Percentiles rank a stretch among this genome's conserved stretches.
These are phyloP conservation scores for Bruguiera sexangula DNA, from an alignment of 345 rosid genomes.

Conservation along the genomic window DNA sequence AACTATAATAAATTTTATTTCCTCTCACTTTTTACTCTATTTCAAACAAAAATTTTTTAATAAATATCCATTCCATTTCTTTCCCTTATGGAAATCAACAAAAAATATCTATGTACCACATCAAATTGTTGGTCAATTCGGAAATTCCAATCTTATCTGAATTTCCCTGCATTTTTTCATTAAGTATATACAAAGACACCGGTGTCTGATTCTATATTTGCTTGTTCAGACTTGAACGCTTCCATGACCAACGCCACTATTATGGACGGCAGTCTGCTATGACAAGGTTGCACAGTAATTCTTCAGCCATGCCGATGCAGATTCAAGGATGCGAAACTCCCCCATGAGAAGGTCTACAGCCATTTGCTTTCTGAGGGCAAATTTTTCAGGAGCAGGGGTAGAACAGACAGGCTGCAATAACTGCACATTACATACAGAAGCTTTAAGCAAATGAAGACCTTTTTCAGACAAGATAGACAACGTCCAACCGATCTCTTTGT, in stretches of 20 bases:
- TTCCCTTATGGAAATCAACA: too few species aligned
- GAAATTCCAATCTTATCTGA: too few species aligned
- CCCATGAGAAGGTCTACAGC: constrained; percentile 64
- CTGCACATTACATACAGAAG: constrained; percentile 33
- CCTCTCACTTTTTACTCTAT: too few species aligned
- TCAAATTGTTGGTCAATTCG: too few species aligned
- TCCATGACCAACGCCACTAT: not conserved
- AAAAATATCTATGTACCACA: too few species aligned
- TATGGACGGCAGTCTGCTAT: not conserved
- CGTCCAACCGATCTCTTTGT: not conserved
- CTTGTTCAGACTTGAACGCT: not conserved
- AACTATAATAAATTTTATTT: too few species aligned
- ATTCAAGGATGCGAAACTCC: constrained; percentile 62
- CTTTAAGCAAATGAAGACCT: not conserved
- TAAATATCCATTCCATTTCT: too few species aligned
- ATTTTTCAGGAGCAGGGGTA: constrained; percentile 19
- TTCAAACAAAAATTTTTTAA: too few species aligned
- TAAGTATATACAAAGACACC: too few species aligned
- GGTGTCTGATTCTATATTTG: not conserved
- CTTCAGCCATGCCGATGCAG: constrained; percentile 66
- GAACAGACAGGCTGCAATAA: constrained; percentile 26
- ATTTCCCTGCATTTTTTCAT: too few species aligned
- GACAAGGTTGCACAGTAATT: constrained; percentile 46
- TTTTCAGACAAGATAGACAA: not conserved
- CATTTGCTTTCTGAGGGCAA: constrained; percentile 47